phyloP scores from a whole-genome alignment of 495 filamentous ascomycete genomes.

The Trichoderma reesei region DNA sequence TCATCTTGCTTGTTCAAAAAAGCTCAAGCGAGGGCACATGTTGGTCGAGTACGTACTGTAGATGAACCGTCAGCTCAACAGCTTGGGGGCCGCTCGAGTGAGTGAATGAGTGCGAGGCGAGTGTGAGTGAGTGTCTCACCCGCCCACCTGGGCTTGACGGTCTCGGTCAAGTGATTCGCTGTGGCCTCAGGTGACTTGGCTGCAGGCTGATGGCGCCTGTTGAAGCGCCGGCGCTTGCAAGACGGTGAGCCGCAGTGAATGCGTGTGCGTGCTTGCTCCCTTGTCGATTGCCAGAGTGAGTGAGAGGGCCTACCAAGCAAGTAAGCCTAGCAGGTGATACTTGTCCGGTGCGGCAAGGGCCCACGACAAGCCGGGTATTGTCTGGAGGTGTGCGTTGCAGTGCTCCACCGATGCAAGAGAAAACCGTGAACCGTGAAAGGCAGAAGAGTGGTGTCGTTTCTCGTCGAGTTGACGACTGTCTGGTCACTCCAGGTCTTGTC shows the following conservation, averaged over 20 bases:
- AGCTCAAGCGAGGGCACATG: no score
- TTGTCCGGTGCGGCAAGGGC: background rate
- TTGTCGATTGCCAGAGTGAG: background rate
- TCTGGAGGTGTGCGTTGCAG: background rate
- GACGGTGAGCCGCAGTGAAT: background rate
- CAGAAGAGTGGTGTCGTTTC: background rate
- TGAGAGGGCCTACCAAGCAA: background rate
- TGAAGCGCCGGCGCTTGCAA: background rate
- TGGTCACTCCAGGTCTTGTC: background rate
- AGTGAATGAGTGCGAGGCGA: background rate
- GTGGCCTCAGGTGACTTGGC: background rate
- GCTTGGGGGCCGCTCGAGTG: background rate
- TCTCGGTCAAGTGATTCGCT: background rate
- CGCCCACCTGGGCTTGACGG: background rate
- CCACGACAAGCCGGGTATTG: no score
- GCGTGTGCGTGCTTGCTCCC: background rate
- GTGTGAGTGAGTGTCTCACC: background rate
- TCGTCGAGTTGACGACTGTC: background rate
- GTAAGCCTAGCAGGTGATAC: slow-evolving; percentile 1
- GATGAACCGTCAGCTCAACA: background rate
- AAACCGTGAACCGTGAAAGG: background rate
- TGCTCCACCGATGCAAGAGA: background rate
- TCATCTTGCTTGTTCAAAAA: no score
- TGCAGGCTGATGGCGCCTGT: background rate
- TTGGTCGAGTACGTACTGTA: no score